A percentile compares a stretch with the other conserved stretches of the same genome.
Evolutionary conservation across 2,329 filamentous ascomycete species (phyloP).

Genomic region (Fusarium avenaceum): DNA sequence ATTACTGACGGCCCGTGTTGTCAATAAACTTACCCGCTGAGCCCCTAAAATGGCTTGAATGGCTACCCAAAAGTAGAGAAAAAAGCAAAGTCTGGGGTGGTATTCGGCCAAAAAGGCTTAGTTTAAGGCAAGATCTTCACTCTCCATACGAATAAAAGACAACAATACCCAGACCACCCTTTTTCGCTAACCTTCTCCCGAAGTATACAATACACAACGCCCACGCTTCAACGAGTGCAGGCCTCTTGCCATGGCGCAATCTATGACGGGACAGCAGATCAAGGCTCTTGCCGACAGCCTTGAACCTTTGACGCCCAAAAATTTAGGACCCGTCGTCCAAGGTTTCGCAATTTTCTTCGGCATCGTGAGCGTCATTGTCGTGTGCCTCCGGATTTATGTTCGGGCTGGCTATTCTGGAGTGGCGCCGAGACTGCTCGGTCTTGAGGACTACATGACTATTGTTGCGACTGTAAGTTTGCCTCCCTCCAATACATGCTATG

Average conservation of each 20-base stretch:
- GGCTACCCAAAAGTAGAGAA: no score
- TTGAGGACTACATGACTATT: slow-evolving; percentile 20
- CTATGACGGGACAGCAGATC: slow-evolving; percentile 24
- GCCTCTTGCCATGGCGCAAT: not conserved
- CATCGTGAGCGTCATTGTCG: not conserved
- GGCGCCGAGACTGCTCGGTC: not conserved
- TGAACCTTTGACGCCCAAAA: not conserved
- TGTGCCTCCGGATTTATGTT: slow-evolving; percentile 15
- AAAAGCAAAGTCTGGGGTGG: not conserved
- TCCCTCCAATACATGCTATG: rapidly evolving
- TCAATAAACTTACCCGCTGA: no score
- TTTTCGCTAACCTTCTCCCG: not conserved
- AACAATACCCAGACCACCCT: not conserved
- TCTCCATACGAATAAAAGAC: not conserved
- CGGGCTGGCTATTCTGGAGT: slow-evolving; percentile 21
- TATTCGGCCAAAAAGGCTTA: not conserved
- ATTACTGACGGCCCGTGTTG: no score
- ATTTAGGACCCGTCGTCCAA: slow-evolving; percentile 9
- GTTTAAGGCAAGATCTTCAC: not conserved
- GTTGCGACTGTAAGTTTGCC: not conserved
- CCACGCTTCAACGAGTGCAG: no score
- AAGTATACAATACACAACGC: not conserved
- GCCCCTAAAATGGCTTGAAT: no score
- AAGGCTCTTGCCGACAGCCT: slow-evolving; percentile 12
- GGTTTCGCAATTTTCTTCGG: slow-evolving; percentile 14